Conservation (phyloP, 495 filamentous ascomycete genomes). For the Penicillium macrosclerotiorum region DNA sequence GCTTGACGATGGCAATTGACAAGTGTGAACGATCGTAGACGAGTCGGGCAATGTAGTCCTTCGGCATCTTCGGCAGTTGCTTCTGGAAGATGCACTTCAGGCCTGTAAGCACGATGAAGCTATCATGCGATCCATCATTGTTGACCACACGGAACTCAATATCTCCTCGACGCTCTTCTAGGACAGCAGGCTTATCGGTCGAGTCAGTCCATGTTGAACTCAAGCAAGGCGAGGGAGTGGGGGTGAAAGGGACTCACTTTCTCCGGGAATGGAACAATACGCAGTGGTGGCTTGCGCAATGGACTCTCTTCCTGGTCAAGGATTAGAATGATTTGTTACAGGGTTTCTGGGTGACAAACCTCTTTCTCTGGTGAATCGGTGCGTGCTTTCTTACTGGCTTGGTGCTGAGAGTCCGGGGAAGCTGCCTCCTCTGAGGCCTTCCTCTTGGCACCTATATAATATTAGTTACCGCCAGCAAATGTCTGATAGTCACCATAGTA, state of each 20-base stretch:
- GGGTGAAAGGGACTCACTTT: conserved; percentile 52
- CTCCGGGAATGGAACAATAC: conserved; percentile 77
- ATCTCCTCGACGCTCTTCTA: conserved; percentile 91
- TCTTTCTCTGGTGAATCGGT: conserved; percentile 54
- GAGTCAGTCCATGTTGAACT: conserved; percentile 1
- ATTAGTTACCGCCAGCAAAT: not conserved
- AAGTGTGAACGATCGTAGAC: conserved; percentile 97
- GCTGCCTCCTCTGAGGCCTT: conserved; percentile 72
- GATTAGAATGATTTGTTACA: not conserved
- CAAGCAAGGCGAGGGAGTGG: not conserved
- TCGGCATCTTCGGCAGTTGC: conserved; percentile 97
- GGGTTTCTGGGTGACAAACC: conserved; percentile 19
- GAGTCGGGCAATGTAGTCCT: conserved; percentile 95
- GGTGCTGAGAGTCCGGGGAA: conserved; percentile 51
- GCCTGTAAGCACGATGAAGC: conserved; percentile 90
- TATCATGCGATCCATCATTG: conserved; percentile 86
- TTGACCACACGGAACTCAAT: conserved; percentile 98
- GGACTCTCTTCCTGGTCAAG: conserved; percentile 29
- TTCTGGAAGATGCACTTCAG: conserved; percentile 99
- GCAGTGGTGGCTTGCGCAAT: conserved; percentile 37
- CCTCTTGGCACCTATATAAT: conserved; percentile 61
- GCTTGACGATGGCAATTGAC: conserved; percentile 96
- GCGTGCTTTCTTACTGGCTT: conserved; percentile 58
- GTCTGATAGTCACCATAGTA: too few relatives aligned
- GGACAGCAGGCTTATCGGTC: conserved; percentile 67